phyloP scores from a whole-genome alignment of 768 basidiomycete genomes.

The Multifurca ochricompacta region DNA sequence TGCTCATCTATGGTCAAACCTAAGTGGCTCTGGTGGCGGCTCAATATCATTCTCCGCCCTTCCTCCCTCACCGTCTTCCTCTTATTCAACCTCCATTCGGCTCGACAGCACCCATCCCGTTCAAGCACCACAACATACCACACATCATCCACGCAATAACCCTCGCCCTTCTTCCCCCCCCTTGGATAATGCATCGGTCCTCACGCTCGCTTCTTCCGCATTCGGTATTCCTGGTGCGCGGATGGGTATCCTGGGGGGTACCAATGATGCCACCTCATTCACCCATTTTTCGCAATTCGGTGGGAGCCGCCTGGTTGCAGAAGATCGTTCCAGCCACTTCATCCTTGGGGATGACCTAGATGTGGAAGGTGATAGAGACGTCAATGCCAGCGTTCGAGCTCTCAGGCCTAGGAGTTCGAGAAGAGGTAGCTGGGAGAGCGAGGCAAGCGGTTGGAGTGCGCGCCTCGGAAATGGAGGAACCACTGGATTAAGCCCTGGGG shows the following conservation, averaged over 20 bases:
- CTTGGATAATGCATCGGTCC: conserved; percentile 81
- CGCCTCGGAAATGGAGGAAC: conserved; percentile 43
- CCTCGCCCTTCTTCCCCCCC: conserved; percentile 90
- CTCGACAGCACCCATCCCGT: conserved; percentile 33
- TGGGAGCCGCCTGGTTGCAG: conserved; percentile 29
- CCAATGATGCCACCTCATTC: conserved; percentile 44
- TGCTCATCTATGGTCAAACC: conserved; percentile 42
- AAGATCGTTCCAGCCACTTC: conserved; percentile 61
- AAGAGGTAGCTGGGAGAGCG: conserved; percentile 88
- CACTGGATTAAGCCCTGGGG: conserved; percentile 23
- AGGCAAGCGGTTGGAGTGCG: conserved; percentile 84
- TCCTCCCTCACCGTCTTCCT: conserved; percentile 39
- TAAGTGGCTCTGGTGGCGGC: conserved; percentile 42
- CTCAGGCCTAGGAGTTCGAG: conserved; percentile 78
- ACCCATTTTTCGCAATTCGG: conserved; percentile 54
- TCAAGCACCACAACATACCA: conserved; percentile 83
- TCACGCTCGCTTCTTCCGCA: conserved; percentile 91
- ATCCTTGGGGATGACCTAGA: conserved; percentile 39
- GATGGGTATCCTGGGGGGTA: conserved; percentile 28
- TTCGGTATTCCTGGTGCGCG: conserved; percentile 66
- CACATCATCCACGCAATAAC: conserved; percentile 93
- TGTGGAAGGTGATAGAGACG: conserved; percentile 44
- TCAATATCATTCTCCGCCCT: conserved; percentile 73
- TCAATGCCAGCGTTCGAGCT: conserved; percentile 86
- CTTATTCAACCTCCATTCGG: conserved; percentile 35